These are phyloP conservation scores for Plasmodium knowlesi DNA, from an alignment of 169 alveolate genomes.

Conservation along the genomic window DNA sequence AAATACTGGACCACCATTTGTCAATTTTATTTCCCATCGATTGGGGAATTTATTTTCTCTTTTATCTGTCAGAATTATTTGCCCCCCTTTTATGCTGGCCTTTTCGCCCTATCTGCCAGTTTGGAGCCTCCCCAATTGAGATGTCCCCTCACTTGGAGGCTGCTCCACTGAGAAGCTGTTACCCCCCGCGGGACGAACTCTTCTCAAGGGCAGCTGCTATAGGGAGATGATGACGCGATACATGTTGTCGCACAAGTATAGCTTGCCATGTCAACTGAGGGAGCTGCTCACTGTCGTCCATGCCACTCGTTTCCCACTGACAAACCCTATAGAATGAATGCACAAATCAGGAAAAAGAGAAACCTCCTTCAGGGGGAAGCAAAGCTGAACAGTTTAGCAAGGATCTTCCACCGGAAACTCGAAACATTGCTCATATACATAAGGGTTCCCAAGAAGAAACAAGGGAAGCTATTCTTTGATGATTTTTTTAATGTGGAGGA, in stretches of 20 bases:
- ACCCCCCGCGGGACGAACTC: neutral
- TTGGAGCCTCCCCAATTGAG: neutral
- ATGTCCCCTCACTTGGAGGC: neutral
- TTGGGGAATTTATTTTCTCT: neutral
- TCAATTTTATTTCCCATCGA: neutral
- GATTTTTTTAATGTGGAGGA: conserved; percentile 42
- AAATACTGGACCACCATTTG: neutral
- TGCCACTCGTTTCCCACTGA: neutral
- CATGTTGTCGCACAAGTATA: neutral
- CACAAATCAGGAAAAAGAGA: neutral
- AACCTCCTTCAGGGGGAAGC: neutral
- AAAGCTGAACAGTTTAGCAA: conserved; percentile 13
- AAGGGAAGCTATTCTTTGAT: neutral
- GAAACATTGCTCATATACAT: conserved; percentile 53
- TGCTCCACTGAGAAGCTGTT: neutral
- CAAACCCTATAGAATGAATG: neutral
- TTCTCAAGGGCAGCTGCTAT: neutral
- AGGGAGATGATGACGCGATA: neutral
- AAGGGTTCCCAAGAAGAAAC: conserved; percentile 22
- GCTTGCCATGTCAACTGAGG: neutral
- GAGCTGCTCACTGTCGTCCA: neutral
- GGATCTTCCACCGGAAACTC: conserved; percentile 35
- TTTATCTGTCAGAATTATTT: neutral
- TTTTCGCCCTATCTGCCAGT: neutral
- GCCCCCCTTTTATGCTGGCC: neutral